phyloP scores from a whole-genome alignment of 257 asterid genomes.

The Hygrophila difformis region DNA sequence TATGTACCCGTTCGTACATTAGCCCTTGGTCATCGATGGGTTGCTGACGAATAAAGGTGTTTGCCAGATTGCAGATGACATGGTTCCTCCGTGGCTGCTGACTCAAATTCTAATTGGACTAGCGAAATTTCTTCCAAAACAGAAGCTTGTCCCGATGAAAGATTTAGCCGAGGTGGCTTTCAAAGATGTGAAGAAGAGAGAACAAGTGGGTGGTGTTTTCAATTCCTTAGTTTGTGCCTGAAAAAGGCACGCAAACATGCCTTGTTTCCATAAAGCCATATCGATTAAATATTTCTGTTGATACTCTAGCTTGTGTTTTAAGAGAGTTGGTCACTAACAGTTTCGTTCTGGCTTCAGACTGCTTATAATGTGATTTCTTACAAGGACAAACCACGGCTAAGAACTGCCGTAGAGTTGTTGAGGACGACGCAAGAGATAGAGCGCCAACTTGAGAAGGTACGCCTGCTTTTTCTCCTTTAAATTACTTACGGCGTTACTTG shows the following conservation, averaged over 20 bases:
- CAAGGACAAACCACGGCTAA: slow-evolving; percentile 73
- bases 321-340: not conserved
- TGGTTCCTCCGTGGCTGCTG: slow-evolving; percentile 71
- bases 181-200: slow-evolving; percentile 58
- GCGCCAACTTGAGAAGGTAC: slow-evolving; percentile 54
- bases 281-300: too few species aligned
- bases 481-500: too few species aligned
- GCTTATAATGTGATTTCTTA: slow-evolving; percentile 56
- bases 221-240: too few species aligned
- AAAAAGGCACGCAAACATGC: too few species aligned
- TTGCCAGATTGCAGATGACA: slow-evolving; percentile 76
- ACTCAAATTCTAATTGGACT: slow-evolving; percentile 54
- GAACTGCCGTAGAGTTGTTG: slow-evolving; percentile 78
- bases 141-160: slow-evolving; percentile 69
- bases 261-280: too few species aligned
- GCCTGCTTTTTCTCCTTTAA: too few species aligned
- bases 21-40: too few species aligned
- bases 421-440: slow-evolving; percentile 71
- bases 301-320: not conserved
- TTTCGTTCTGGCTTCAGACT: slow-evolving; percentile 26
- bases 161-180: slow-evolving; percentile 77
- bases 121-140: slow-evolving; percentile 73
- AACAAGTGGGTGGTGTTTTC: slow-evolving; percentile 33
- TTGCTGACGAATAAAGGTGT: too few species aligned
- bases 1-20: too few species aligned